Evolutionary conservation across 139 green algal species (phyloP), one percentile per base, ranked within the genome.

Genomic region (Chlamydomonas sphaeroides): DNA sequence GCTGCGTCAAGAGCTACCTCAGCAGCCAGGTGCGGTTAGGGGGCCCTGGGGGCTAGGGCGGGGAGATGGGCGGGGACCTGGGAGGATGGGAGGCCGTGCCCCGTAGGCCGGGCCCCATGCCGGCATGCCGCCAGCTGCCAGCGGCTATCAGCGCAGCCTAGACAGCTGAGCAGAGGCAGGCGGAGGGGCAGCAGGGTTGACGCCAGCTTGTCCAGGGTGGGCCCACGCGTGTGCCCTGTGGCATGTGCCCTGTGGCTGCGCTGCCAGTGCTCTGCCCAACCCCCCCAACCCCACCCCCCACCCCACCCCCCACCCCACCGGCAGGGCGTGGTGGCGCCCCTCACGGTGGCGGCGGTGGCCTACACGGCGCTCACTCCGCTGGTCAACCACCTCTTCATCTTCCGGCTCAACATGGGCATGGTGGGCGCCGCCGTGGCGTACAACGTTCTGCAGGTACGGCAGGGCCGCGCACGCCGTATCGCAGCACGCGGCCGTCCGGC

Each of bases 381-480:
- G 56, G 35, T 86, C 26, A 86, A 86, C 71, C 63, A 82, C 45
- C 7, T 86, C 5, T 82, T 82, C 51, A 86, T 86, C 61, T 84
- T 62, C 78, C 11, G 18, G 39, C 42, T 73, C 38, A 32, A 48
- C 14, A 20, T 59, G 79, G 79, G 79, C 42, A 66, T 85, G 53
- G n/a, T 65, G 45, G 79, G 79, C 23, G 79, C 69, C 0, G 79
- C 79, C 1, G 68, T 72, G 32, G 79, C 79, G 23, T 85, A 85
- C 67, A 85, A 84, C 38, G 10, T 84, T 32, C 66, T 84, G 38
- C 38, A 57, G 65, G 65, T 76, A 23, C 17, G 48, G 23, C n/a
- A 49, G 69, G 17, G 42, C 20, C n/a, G n/a, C n/a, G n/a, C n/a
- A n/a, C n/a, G n/a, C n/a, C n/a, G n/a, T n/a, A n/a, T n/a, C n/a